Conservation (phyloP, 495 filamentous ascomycete genomes). For the Viridothelium virens region DNA sequence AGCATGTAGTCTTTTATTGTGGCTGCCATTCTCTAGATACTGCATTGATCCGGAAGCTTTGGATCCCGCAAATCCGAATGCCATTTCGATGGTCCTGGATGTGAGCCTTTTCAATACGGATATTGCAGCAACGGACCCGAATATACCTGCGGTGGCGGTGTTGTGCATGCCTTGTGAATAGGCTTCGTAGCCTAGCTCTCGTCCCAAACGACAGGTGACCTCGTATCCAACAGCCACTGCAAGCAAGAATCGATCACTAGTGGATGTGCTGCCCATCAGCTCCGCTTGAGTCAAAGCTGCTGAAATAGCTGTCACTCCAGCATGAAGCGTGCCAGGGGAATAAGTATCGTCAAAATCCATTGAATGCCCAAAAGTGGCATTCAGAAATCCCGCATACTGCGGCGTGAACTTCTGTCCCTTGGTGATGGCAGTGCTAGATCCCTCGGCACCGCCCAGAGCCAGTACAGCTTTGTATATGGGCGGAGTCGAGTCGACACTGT, state of each 20-base stretch:
- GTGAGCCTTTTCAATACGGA: slow-evolving; percentile 17
- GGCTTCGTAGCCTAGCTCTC: slow-evolving; percentile 25
- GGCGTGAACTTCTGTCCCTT: slow-evolving; percentile 22
- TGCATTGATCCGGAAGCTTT: slow-evolving; percentile 30
- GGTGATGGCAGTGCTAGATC: slow-evolving; percentile 21
- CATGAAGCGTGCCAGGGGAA: slow-evolving; percentile 23
- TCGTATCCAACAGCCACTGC: slow-evolving; percentile 28
- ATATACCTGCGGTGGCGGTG: slow-evolving; percentile 26
- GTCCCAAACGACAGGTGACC: slow-evolving; percentile 24
- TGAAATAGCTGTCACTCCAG: slow-evolving; percentile 25
- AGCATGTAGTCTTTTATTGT: slow-evolving; percentile 30
- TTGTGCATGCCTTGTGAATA: slow-evolving; percentile 30
- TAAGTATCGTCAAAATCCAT: slow-evolving; percentile 29
- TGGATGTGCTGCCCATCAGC: slow-evolving; percentile 5
- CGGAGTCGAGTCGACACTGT: slow-evolving; percentile 23
- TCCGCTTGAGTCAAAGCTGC: slow-evolving; percentile 23
- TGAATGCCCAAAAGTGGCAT: slow-evolving; percentile 25
- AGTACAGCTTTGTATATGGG: slow-evolving; percentile 22
- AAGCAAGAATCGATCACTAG: slow-evolving; percentile 22
- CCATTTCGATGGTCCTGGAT: slow-evolving; percentile 18
- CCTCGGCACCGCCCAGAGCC: slow-evolving; percentile 20
- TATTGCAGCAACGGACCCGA: slow-evolving; percentile 25
- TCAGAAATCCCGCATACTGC: slow-evolving; percentile 25
- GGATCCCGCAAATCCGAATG: slow-evolving; percentile 26
- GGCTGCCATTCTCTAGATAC: slow-evolving; percentile 29